Conservation (phyloP, 2,329 filamentous ascomycete genomes). For the Camptophora hylomeconis region DNA sequence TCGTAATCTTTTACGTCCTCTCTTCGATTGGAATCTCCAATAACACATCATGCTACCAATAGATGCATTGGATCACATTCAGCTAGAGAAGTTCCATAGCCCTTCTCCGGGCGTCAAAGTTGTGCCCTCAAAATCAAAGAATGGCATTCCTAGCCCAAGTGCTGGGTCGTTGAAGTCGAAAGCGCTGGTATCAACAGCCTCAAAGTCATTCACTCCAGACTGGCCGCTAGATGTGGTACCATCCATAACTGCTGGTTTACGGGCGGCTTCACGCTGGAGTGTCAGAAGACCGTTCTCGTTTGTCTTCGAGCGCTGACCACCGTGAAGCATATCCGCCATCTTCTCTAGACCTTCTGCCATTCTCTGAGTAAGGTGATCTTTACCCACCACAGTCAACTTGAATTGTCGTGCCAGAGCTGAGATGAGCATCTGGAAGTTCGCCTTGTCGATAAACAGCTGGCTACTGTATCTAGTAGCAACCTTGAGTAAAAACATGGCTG, state of each 20-base stretch:
- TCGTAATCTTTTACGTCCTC: too few relatives aligned
- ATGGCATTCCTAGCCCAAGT: conserved; percentile 17
- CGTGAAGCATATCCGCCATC: conserved; percentile 20
- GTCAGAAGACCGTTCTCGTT: too few relatives aligned
- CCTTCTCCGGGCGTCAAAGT: conserved; percentile 11
- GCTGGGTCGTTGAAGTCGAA: conserved; percentile 18
- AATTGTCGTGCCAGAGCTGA: conserved; percentile 20
- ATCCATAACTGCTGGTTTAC: background rate
- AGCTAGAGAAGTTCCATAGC: conserved; percentile 18
- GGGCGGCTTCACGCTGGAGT: too few relatives aligned
- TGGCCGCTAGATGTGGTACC: background rate
- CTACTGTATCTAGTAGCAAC: conserved; percentile 28
- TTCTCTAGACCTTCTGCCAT: conserved; percentile 22
- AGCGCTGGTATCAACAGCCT: conserved; percentile 9
- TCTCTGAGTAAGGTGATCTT: conserved; percentile 22
- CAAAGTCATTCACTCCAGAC: conserved; percentile 2
- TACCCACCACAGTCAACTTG: conserved; percentile 18
- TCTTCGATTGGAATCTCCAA: too few relatives aligned
- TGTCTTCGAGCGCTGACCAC: too few relatives aligned
- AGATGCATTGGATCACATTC: too few relatives aligned
- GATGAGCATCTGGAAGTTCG: conserved; percentile 17
- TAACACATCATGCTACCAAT: too few relatives aligned
- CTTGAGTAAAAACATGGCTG: conserved; percentile 33
- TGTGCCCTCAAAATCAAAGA: conserved; percentile 19
- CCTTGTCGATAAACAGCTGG: conserved; percentile 22